A percentile compares a stretch with the other conserved stretches of the same genome.
Evolutionary conservation across 129 eudicot species (phyloP).

Genomic region (Smallanthus sonchifolius): DNA sequence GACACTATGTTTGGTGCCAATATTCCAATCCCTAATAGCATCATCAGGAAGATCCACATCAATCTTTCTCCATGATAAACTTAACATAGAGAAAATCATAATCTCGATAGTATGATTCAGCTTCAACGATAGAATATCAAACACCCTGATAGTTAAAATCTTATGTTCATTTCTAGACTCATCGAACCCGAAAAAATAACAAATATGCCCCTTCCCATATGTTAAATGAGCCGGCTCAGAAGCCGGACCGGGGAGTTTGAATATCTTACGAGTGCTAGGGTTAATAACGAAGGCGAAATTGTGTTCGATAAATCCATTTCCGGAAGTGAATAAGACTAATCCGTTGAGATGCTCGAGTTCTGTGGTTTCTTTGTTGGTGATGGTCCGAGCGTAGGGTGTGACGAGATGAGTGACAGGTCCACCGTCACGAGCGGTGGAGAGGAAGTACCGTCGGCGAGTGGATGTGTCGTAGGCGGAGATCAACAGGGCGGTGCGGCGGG

Average conservation of each 20-base stretch:
- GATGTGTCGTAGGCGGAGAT: constrained; percentile 4
- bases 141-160: neutral
- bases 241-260: neutral
- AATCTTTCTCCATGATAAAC: neutral
- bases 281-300: constrained; percentile 14
- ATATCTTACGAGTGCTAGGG: neutral
- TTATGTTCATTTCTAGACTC: neutral
- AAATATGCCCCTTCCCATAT: neutral
- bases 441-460: neutral
- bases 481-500: neutral
- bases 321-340: neutral
- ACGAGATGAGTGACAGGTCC: constrained; percentile 15
- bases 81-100: neutral
- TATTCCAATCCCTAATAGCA: neutral
- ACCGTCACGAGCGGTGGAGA: constrained; percentile 4
- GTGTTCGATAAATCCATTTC: constrained; percentile 7
- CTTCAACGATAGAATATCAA: neutral
- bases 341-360: constrained; percentile 13
- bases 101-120: neutral
- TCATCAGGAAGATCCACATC: neutral
- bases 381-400: constrained; percentile 7
- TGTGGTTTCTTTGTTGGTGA: neutral
- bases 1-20: neutral
- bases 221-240: neutral
- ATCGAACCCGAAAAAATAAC: neutral